Evolutionary conservation across 202 grass and related monocot species (phyloP).

Genomic region (Setaria italica): DNA sequence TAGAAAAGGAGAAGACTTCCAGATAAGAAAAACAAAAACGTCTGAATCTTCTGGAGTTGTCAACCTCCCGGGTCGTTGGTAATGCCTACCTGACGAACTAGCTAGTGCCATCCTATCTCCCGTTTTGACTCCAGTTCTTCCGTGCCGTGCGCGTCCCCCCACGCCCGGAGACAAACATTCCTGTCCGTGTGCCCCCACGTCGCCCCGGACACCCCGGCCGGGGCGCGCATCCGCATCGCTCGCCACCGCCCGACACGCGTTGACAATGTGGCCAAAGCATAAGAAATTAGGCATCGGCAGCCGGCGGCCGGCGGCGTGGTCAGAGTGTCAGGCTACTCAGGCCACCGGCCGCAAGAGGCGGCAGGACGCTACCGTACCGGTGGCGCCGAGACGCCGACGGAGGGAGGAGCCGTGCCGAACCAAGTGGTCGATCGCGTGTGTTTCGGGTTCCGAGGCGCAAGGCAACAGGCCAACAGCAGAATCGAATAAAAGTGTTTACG

Average conservation of each 20-base stretch:
- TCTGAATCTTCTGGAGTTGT: neutral
- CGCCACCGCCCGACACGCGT: constrained; percentile 21
- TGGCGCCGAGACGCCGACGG: neutral
- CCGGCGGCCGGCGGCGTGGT: neutral
- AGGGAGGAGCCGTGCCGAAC: constrained; percentile 17
- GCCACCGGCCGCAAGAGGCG: neutral
- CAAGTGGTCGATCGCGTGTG: neutral
- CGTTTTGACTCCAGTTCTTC: constrained; percentile 33
- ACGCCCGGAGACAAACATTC: constrained; percentile 21
- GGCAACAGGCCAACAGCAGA: constrained; percentile 11
- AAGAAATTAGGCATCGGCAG: neutral
- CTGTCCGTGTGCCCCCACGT: neutral
- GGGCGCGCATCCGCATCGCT: neutral
- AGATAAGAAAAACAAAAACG: neutral
- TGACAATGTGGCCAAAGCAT: constrained; percentile 18
- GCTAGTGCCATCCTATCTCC: constrained; percentile 27
- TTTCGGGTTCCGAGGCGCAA: neutral
- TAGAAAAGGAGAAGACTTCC: neutral
- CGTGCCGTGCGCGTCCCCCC: neutral
- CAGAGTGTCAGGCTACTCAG: neutral
- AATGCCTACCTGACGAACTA: constrained; percentile 4
- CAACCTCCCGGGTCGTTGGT: constrained; percentile 23
- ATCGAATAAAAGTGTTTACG: neutral
- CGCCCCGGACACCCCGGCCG: neutral
- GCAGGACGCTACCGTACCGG: neutral